phyloP scores from a whole-genome alignment of 495 filamentous ascomycete species.

The Filosporella fistucella region DNA sequence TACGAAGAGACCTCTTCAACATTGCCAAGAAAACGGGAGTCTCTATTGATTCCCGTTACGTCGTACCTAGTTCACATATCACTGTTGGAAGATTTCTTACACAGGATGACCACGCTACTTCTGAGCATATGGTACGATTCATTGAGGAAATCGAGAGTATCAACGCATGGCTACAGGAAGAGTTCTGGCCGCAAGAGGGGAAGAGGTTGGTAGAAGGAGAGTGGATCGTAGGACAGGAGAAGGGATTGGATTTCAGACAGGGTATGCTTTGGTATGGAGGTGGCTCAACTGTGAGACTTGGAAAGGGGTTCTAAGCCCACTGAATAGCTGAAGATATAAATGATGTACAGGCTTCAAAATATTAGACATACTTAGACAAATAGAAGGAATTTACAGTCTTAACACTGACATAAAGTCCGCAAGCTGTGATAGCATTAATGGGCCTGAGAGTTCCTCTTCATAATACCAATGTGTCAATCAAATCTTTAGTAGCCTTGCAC shows the following conservation, averaged over 20 bases:
- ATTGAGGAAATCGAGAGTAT: constrained; percentile 67
- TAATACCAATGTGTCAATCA: too few species aligned
- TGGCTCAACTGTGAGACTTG: constrained; percentile 56
- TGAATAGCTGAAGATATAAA: too few species aligned
- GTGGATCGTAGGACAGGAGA: constrained; percentile 77
- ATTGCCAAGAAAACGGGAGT: constrained; percentile 53
- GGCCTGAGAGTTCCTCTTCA: too few species aligned
- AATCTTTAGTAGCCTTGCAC: too few species aligned
- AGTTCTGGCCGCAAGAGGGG: constrained; percentile 58
- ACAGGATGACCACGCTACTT: constrained; percentile 36
- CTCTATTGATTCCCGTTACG: constrained; percentile 66
- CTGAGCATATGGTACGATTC: constrained; percentile 49
- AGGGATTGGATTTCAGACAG: constrained; percentile 62
- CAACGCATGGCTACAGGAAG: constrained; percentile 62
- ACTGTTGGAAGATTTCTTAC: constrained; percentile 78
- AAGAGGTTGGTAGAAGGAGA: constrained; percentile 30
- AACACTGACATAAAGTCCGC: too few species aligned
- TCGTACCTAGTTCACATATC: constrained; percentile 82
- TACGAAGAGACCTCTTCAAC: constrained; percentile 71
- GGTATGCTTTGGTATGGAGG: constrained; percentile 84
- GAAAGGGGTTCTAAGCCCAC: constrained; percentile 59
- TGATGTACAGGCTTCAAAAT: too few species aligned
- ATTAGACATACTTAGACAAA: too few species aligned
- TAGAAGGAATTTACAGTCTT: too few species aligned
- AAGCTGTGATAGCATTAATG: too few species aligned